Evolutionary conservation across 768 basidiomycete genomes (phyloP).

Genomic region (Amanita exitialis): DNA sequence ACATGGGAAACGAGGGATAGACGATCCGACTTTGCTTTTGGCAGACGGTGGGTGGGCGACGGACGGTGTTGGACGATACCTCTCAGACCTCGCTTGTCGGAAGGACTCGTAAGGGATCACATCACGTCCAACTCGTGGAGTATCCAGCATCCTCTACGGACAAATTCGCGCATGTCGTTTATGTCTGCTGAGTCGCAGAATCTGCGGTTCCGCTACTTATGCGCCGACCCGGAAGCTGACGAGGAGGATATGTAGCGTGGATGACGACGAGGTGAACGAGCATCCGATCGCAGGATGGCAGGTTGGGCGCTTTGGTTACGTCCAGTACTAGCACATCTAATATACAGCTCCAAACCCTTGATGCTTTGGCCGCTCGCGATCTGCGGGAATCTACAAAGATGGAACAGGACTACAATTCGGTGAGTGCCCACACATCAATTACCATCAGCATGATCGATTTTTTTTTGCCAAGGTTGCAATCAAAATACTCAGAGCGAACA

Average conservation of each 20-base stretch:
- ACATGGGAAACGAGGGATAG: background rate
- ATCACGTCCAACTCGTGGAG: background rate
- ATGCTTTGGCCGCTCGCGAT: no score
- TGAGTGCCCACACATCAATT: slow-evolving; percentile 11
- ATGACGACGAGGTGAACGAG: no score
- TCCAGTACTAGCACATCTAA: no score
- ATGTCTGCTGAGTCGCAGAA: no score
- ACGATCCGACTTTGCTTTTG: background rate
- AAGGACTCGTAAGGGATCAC: background rate
- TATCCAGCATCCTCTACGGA: background rate
- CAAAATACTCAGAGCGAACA: slow-evolving; percentile 44
- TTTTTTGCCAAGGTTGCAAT: slow-evolving; percentile 38
- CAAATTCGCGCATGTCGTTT: background rate
- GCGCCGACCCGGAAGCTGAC: background rate
- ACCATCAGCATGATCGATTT: background rate
- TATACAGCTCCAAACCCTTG: no score
- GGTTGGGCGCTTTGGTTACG: no score
- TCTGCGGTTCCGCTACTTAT: background rate
- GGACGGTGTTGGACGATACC: slow-evolving; percentile 1
- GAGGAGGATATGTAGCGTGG: no score
- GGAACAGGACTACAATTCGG: slow-evolving; percentile 26
- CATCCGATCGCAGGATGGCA: no score
- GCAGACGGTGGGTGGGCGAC: background rate
- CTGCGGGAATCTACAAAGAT: slow-evolving; percentile 42
- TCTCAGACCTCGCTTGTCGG: background rate